Evolutionary conservation across 805 yeast species (phyloP).

Genomic region (Metschnikowia amazonensis): DNA sequence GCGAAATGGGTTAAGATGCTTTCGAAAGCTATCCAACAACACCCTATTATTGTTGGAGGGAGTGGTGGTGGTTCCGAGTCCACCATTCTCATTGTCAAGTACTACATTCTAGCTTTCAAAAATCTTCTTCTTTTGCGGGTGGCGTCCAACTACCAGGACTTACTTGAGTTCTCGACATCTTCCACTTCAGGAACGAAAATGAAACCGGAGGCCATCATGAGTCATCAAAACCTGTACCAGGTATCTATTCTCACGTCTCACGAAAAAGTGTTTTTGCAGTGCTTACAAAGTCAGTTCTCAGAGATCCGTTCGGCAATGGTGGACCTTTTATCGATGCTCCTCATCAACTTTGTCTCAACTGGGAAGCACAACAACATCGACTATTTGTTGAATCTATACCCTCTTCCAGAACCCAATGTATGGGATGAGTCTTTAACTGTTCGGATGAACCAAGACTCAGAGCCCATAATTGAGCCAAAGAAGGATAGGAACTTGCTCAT

Average conservation of each 20-base stretch:
- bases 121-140: slow-evolving; percentile 32
- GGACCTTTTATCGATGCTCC: slow-evolving; percentile 32
- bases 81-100: slow-evolving; percentile 28
- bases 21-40: slow-evolving; percentile 25
- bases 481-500: slow-evolving; percentile 21
- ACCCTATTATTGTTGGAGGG: slow-evolving; percentile 17
- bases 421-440: slow-evolving; percentile 27
- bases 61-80: slow-evolving; percentile 11
- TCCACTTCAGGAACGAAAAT: slow-evolving; percentile 36
- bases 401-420: slow-evolving; percentile 28
- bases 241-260: slow-evolving; percentile 24
- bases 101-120: slow-evolving; percentile 31
- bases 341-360: slow-evolving; percentile 36
- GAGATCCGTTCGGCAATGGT: slow-evolving; percentile 38
- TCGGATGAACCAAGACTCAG: slow-evolving; percentile 20
- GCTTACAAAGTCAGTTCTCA: slow-evolving; percentile 29
- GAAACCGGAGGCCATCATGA: slow-evolving; percentile 42
- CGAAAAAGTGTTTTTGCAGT: slow-evolving; percentile 28
- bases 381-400: slow-evolving; percentile 30
- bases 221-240: slow-evolving; percentile 39
- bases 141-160: slow-evolving; percentile 34
- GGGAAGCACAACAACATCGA: slow-evolving; percentile 35
- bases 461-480: slow-evolving; percentile 17
- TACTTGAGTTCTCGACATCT: slow-evolving; percentile 35
- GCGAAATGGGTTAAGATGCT: slow-evolving; percentile 33